Evolutionary conservation across 179 eudicot genomes (phyloP).

Genomic region (Corrigiola litoralis): DNA sequence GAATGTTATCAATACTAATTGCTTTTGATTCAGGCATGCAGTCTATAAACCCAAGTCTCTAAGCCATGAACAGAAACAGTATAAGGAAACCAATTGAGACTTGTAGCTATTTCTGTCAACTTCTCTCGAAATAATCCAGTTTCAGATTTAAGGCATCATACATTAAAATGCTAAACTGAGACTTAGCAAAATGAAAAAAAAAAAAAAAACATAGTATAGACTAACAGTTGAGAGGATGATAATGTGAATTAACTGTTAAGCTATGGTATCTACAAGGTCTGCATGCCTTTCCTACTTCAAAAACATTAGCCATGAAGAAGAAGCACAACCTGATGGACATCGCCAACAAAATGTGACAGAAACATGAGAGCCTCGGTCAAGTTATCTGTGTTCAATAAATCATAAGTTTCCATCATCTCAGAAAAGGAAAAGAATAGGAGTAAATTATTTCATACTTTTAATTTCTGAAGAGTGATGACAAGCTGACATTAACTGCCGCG

Average conservation of each 20-base stretch:
- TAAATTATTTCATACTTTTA: slow-evolving; percentile 44
- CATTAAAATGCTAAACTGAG: too few species aligned
- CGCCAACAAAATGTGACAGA: slow-evolving; percentile 88
- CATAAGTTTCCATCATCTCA: not conserved
- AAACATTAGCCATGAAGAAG: slow-evolving; percentile 1
- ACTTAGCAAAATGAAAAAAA: too few species aligned
- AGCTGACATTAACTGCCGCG: slow-evolving; percentile 60
- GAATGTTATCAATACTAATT: not conserved
- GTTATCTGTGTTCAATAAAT: slow-evolving; percentile 55
- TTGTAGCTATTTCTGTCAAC: too few species aligned
- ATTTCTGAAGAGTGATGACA: slow-evolving; percentile 32
- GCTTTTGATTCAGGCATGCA: not conserved
- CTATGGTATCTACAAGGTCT: not conserved
- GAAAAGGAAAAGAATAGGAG: not conserved
- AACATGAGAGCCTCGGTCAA: slow-evolving; percentile 99
- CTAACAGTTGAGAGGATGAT: not conserved
- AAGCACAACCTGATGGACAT: slow-evolving; percentile 87
- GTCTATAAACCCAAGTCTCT: not conserved
- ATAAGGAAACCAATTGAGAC: too few species aligned
- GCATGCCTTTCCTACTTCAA: not conserved
- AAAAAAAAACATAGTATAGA: not conserved
- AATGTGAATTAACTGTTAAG: not conserved
- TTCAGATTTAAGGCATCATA: too few species aligned
- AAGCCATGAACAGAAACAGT: not conserved
- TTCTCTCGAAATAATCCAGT: too few species aligned